These are phyloP conservation scores for Colletotrichum salicis DNA, from an alignment of 2,329 filamentous ascomycete genomes.

Conservation along the genomic window DNA sequence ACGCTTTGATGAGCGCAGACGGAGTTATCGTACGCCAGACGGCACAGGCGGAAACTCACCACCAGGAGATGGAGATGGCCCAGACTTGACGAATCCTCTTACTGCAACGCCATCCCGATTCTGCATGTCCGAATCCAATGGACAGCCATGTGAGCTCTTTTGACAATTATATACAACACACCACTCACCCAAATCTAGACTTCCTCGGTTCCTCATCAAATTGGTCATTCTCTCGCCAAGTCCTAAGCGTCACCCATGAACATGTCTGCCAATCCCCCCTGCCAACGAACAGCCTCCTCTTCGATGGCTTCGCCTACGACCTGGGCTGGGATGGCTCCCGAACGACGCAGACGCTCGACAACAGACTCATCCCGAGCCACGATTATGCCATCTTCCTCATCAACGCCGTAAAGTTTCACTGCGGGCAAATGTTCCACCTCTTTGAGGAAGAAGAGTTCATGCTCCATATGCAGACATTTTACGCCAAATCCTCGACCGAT, in stretches of 20 bases:
- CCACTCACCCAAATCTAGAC: slow-evolving; percentile 42
- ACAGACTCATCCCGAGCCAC: slow-evolving; percentile 44
- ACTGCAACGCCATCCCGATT: slow-evolving; percentile 18
- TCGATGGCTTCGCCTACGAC: slow-evolving; percentile 63
- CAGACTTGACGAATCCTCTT: slow-evolving; percentile 26
- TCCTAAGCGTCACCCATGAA: slow-evolving; percentile 60
- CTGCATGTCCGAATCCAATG: slow-evolving; percentile 22
- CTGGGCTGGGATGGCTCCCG: slow-evolving; percentile 31
- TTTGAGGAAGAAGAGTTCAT: slow-evolving; percentile 65
- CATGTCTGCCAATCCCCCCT: slow-evolving; percentile 55
- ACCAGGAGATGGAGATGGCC: not conserved
- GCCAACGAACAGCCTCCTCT: slow-evolving; percentile 56
- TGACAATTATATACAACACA: not conserved
- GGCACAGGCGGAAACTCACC: not conserved
- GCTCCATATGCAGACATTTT: slow-evolving; percentile 44
- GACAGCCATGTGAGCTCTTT: slow-evolving; percentile 7
- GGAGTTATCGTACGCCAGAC: slow-evolving; percentile 5
- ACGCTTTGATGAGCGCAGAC: not conserved
- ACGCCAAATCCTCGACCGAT: slow-evolving; percentile 36
- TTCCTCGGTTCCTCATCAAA: slow-evolving; percentile 67
- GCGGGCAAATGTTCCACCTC: slow-evolving; percentile 63
- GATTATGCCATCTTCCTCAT: slow-evolving; percentile 64
- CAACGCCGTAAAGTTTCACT: slow-evolving; percentile 67
- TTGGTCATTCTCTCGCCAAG: slow-evolving; percentile 63
- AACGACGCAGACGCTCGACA: not conserved